These are phyloP conservation scores for Baudoinia panamericana DNA, from an alignment of 495 filamentous ascomycete genomes.

Conservation along the genomic window DNA sequence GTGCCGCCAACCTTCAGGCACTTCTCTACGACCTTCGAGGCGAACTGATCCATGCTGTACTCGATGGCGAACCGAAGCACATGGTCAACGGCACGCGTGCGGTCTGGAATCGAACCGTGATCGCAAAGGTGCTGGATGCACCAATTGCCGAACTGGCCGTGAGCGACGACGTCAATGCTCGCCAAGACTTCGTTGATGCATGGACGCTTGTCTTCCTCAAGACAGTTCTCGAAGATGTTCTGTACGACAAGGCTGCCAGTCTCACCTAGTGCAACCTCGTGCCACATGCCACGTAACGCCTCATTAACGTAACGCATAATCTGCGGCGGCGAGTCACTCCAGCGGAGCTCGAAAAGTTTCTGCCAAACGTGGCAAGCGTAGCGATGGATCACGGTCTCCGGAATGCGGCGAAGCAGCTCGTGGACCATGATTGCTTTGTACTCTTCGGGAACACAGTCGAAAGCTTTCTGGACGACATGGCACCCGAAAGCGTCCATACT, in stretches of 20 bases:
- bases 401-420: conserved; percentile 86
- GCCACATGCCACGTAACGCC: conserved; percentile 91
- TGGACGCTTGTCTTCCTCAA: conserved; percentile 97
- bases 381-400: conserved; percentile 94
- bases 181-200: conserved; percentile 92
- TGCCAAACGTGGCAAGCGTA: conserved; percentile 99
- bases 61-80: conserved; percentile 83
- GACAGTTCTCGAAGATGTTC: conserved; percentile 98
- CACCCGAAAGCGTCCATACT: conserved; percentile 99
- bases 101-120: conserved; percentile 82
- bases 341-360: conserved; percentile 96
- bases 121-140: conserved; percentile 99
- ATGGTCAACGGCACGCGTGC: conserved; percentile 85
- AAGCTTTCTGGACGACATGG: conserved; percentile 96
- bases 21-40: conserved; percentile 97
- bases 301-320: conserved; percentile 99
- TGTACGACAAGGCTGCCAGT: conserved; percentile 96
- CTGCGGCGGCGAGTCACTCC: conserved; percentile 86
- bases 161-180: conserved; percentile 88
- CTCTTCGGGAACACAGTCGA: conserved; percentile 92
- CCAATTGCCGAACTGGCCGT: conserved; percentile 99
- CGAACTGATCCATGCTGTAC: conserved; percentile 99
- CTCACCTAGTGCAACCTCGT: conserved; percentile 91
- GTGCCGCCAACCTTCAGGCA: conserved; percentile 90
- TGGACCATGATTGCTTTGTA: conserved; percentile 98